A percentile compares a stretch with the other conserved stretches of the same genome.
Evolutionary conservation across 1,284 basidiomycete genomes (phyloP).

Genomic region (Lentinus polychrous): DNA sequence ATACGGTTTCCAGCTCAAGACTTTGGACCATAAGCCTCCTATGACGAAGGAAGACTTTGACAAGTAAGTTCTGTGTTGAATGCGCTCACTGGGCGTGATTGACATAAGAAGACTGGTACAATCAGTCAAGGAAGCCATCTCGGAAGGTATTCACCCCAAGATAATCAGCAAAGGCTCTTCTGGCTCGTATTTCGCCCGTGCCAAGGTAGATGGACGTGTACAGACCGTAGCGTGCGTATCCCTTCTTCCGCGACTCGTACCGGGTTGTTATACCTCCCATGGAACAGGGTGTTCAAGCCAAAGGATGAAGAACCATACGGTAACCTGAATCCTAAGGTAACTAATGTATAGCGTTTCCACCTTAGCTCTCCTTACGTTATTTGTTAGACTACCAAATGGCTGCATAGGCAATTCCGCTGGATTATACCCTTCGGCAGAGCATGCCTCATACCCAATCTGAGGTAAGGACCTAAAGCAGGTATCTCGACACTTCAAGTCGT

Average conservation of each 20-base stretch:
- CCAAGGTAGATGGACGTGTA: slow-evolving; percentile 61
- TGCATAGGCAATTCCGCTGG: slow-evolving; percentile 81
- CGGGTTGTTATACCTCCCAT: slow-evolving; percentile 5
- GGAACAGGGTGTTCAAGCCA: slow-evolving; percentile 75
- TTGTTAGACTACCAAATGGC: slow-evolving; percentile 79
- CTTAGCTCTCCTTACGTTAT: background rate
- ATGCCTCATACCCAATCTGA: slow-evolving; percentile 81
- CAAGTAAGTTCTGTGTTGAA: slow-evolving; percentile 36
- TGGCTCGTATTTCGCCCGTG: slow-evolving; percentile 82
- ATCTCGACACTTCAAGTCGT: background rate
- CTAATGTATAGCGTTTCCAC: slow-evolving; percentile 4
- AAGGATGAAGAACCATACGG: slow-evolving; percentile 89
- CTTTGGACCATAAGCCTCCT: slow-evolving; percentile 69
- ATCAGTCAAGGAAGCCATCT: slow-evolving; percentile 63
- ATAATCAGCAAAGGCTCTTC: slow-evolving; percentile 84
- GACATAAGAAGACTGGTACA: slow-evolving; percentile 45
- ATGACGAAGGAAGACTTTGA: slow-evolving; percentile 70
- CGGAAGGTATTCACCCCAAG: slow-evolving; percentile 77
- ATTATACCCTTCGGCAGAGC: slow-evolving; percentile 81
- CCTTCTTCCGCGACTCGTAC: background rate
- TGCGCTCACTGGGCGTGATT: slow-evolving; percentile 8
- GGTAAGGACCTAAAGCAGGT: slow-evolving; percentile 32
- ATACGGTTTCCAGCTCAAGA: slow-evolving; percentile 45
- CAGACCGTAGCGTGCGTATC: slow-evolving; percentile 70
- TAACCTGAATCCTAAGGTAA: slow-evolving; percentile 73